Evolutionary conservation across 805 yeast genomes (phyloP).

Genomic region (Wilhelminamyces savonicus): DNA sequence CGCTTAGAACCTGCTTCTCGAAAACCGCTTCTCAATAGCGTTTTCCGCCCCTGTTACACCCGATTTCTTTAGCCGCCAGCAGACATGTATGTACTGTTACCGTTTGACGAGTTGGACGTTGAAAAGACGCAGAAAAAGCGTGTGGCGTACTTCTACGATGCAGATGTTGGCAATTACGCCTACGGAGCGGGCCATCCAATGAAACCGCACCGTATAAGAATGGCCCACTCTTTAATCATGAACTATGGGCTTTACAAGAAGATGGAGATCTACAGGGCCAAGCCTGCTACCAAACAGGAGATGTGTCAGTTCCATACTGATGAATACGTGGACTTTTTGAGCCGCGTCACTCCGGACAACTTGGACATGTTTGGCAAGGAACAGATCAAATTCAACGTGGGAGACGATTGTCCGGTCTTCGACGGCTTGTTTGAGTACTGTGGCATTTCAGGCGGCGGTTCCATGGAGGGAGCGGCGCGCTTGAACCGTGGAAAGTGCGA

Average conservation of each 20-base stretch:
- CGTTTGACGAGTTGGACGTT: slow-evolving; percentile 40
- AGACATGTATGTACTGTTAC: slow-evolving; percentile 37
- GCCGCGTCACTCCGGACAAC: slow-evolving; percentile 89
- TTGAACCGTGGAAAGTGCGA: slow-evolving; percentile 82
- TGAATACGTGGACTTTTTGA: slow-evolving; percentile 89
- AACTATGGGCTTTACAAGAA: slow-evolving; percentile 93
- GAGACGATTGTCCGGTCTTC: slow-evolving; percentile 92
- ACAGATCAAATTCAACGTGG: slow-evolving; percentile 88
- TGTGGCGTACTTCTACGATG: slow-evolving; percentile 40
- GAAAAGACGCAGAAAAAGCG: slow-evolving; percentile 35
- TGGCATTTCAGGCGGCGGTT: slow-evolving; percentile 86
- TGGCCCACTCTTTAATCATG: slow-evolving; percentile 96
- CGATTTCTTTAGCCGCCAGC: too few species aligned
- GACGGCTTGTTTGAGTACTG: slow-evolving; percentile 93
- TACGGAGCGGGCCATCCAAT: slow-evolving; percentile 98
- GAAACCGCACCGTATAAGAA: slow-evolving; percentile 98
- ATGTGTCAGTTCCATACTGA: slow-evolving; percentile 98
- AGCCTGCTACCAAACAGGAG: slow-evolving; percentile 96
- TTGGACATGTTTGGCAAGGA: slow-evolving; percentile 82
- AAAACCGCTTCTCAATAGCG: too few species aligned
- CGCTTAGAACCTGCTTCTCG: too few species aligned
- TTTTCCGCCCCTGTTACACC: too few species aligned
- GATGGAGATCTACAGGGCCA: slow-evolving; percentile 96
- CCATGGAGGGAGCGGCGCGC: slow-evolving; percentile 86
- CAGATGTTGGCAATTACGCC: slow-evolving; percentile 96